Evolutionary conservation across 345 rosid species (phyloP).

Genomic region (Linum tenue): DNA sequence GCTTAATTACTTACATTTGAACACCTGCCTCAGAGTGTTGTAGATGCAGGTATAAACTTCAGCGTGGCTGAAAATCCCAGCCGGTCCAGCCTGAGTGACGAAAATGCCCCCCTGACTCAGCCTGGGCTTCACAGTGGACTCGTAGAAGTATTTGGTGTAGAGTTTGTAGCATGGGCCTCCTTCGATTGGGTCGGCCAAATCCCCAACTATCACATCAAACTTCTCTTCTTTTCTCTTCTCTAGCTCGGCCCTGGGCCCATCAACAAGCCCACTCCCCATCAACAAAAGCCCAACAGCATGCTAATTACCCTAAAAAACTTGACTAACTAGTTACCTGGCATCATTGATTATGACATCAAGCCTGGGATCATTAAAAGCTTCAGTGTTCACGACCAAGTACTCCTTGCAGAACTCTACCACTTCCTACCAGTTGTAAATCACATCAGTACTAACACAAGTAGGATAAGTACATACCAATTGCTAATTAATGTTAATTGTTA

Average conservation of each 20-base stretch:
- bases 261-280: background rate
- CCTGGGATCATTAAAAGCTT: conserved; percentile 69
- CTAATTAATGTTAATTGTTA: background rate
- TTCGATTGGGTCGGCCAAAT: conserved; percentile 92
- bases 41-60: conserved; percentile 87
- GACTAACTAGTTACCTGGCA: conserved; percentile 49
- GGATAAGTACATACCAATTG: no score
- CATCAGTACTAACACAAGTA: background rate
- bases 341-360: conserved; percentile 72
- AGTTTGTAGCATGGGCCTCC: conserved; percentile 98
- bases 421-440: conserved; percentile 38
- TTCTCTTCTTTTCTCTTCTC: conserved; percentile 51
- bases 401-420: conserved; percentile 79
- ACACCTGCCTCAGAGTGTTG: conserved; percentile 86
- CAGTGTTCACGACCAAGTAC: conserved; percentile 55
- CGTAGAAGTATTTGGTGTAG: conserved; percentile 85
- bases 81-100: conserved; percentile 98
- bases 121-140: conserved; percentile 65
- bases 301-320: background rate
- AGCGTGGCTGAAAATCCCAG: conserved; percentile 89
- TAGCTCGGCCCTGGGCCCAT: conserved; percentile 52
- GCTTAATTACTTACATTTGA: conserved; percentile 51
- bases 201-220: conserved; percentile 89
- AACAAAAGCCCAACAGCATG: background rate
- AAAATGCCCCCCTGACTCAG: conserved; percentile 72